Percentiles rank a stretch among this genome's conserved stretches.
phyloP scores from a whole-genome alignment of 2,329 filamentous ascomycete species.

The Trichoderma simmonsii region DNA sequence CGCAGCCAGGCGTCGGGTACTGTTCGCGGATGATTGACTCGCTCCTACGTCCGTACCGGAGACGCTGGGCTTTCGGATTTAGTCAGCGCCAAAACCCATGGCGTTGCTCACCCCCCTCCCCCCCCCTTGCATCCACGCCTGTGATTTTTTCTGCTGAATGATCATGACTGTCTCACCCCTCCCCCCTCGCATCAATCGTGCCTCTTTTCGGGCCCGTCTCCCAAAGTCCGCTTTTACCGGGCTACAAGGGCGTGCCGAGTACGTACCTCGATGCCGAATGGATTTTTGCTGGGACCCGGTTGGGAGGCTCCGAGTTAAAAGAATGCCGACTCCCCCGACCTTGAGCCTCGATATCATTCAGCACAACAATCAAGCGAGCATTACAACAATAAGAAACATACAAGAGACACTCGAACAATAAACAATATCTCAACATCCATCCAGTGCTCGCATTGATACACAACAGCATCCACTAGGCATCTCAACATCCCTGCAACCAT shows the following conservation, averaged over 20 bases:
- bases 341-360: conserved; percentile 13
- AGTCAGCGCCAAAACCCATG: conserved; percentile 16
- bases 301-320: conserved; percentile 24
- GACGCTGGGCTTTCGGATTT: conserved; percentile 13
- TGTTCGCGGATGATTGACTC: conserved; percentile 1
- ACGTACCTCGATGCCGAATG: conserved; percentile 15
- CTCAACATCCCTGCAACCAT: conserved; percentile 27
- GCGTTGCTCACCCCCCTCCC: background rate
- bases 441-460: background rate
- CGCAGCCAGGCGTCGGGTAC: conserved; percentile 17
- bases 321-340: conserved; percentile 24
- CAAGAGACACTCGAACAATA: background rate
- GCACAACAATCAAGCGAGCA: conserved; percentile 1
- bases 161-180: conserved; percentile 8
- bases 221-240: conserved; percentile 21
- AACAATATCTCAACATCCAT: background rate
- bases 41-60: conserved; percentile 4
- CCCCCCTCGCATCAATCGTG: conserved; percentile 16
- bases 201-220: conserved; percentile 16
- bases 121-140: background rate
- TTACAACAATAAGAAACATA: background rate
- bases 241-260: conserved; percentile 1
- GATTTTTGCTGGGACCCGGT: conserved; percentile 5
- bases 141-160: background rate
- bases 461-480: background rate